These are phyloP conservation scores for Pythium plurisporium DNA, from an alignment of 352 stramenopile genomes.

Conservation along the genomic window DNA sequence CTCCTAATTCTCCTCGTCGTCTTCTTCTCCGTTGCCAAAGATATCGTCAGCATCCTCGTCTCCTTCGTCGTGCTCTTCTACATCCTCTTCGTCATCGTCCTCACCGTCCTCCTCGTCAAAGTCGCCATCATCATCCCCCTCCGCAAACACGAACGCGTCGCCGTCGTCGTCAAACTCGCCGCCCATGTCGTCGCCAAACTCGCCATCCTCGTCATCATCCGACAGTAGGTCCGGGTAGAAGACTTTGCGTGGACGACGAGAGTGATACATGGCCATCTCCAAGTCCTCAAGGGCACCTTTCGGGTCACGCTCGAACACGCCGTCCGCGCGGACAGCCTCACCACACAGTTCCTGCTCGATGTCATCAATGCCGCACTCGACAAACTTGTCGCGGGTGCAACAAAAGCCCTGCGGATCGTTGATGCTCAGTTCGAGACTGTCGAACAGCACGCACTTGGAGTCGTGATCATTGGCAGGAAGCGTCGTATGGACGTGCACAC, in stretches of 20 bases:
- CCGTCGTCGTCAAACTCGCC: not conserved
- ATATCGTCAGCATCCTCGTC: not conserved
- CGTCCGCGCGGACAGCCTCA: conserved; percentile 3
- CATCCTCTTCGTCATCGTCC: conserved; percentile 3
- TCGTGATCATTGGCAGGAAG: not conserved
- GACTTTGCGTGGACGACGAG: not conserved
- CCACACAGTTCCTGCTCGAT: conserved; percentile 17
- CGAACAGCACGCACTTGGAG: conserved; percentile 9
- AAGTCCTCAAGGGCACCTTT: conserved; percentile 6
- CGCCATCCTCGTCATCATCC: not conserved
- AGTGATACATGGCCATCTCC: not conserved
- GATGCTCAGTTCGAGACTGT: conserved; percentile 19
- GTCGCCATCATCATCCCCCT: not conserved
- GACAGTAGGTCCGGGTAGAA: conserved; percentile 5
- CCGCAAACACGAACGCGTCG: not conserved
- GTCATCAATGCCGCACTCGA: conserved; percentile 13
- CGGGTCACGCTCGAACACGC: conserved; percentile 8
- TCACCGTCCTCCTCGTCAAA: not conserved
- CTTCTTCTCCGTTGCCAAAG: conserved; percentile 4
- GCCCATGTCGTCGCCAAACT: not conserved
- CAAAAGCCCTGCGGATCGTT: conserved; percentile 16
- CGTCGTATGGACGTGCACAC: conserved; percentile 14
- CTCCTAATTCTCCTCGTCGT: not conserved
- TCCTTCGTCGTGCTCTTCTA: not conserved
- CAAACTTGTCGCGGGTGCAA: conserved; percentile 9